These are phyloP conservation scores for Aureobasidium sp. DNA, from an alignment of 2,329 filamentous ascomycete species.

Conservation along the genomic window DNA sequence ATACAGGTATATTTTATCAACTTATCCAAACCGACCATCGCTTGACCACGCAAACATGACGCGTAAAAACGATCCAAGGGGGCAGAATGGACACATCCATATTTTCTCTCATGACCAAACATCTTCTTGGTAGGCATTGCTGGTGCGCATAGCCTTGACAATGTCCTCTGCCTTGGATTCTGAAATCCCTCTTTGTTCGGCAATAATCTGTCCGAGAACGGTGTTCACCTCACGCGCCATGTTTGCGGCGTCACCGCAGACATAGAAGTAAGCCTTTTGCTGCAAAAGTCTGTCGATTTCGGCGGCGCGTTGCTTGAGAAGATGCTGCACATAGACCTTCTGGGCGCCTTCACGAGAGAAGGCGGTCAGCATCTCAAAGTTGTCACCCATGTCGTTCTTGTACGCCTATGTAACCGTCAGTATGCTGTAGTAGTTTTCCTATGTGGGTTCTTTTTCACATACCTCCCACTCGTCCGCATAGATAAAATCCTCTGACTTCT, in stretches of 20 bases:
- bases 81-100: neutral
- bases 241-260: constrained; percentile 94
- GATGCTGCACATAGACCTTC: constrained; percentile 97
- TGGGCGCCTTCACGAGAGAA: constrained; percentile 83
- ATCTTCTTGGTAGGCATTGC: constrained; percentile 90
- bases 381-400: constrained; percentile 74
- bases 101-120: constrained; percentile 49
- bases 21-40: constrained; percentile 10
- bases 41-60: constrained; percentile 9
- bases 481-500: constrained; percentile 78
- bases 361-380: constrained; percentile 82
- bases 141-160: constrained; percentile 91
- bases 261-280: constrained; percentile 90
- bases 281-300: constrained; percentile 81
- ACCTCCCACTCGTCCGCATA: constrained; percentile 91
- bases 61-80: neutral
- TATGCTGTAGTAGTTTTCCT: neutral
- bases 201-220: constrained; percentile 77
- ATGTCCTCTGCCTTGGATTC: constrained; percentile 89
- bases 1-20: constrained; percentile 8
- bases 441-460: constrained; percentile 33
- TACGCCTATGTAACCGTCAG: constrained; percentile 53
- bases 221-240: constrained; percentile 53
- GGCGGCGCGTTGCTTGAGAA: constrained; percentile 71
- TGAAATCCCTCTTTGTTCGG: constrained; percentile 71